phyloP scores from a whole-genome alignment of 2,329 filamentous ascomycete genomes.

The Metarhizium anisopliae region DNA sequence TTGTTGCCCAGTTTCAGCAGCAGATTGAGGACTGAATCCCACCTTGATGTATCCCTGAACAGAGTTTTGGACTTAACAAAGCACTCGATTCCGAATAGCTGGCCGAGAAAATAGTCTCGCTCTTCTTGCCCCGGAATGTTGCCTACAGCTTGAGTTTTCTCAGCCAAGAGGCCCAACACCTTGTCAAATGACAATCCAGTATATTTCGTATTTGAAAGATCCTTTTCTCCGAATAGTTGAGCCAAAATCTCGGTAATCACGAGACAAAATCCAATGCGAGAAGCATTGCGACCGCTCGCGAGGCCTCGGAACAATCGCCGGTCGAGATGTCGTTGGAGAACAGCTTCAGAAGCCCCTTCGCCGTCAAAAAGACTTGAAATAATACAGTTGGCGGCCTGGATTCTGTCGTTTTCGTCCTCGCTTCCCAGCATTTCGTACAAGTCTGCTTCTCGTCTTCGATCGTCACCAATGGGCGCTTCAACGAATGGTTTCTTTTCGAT shows the following conservation, averaged over 20 bases:
- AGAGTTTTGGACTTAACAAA: conserved; percentile 72
- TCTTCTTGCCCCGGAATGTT: conserved; percentile 63
- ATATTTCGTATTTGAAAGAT: conserved; percentile 38
- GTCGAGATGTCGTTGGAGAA: conserved; percentile 50
- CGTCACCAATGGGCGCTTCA: conserved; percentile 40
- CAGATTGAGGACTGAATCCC: conserved; percentile 60
- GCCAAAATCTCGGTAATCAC: conserved; percentile 74
- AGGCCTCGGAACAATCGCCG: conserved; percentile 75
- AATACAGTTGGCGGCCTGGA: conserved; percentile 50
- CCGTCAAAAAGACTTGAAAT: conserved; percentile 44
- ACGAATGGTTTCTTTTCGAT: conserved; percentile 36
- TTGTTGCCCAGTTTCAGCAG: conserved; percentile 67
- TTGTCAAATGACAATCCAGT: conserved; percentile 45
- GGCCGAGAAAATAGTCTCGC: conserved; percentile 75
- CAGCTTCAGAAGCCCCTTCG: conserved; percentile 39
- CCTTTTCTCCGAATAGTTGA: conserved; percentile 52
- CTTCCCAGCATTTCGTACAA: conserved; percentile 55
- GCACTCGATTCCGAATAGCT: conserved; percentile 79
- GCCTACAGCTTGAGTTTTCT: conserved; percentile 45
- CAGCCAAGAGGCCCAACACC: conserved; percentile 41
- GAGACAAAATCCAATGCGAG: conserved; percentile 80
- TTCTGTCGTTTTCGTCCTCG: conserved; percentile 45
- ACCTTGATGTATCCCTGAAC: conserved; percentile 50
- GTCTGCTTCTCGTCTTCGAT: conserved; percentile 47
- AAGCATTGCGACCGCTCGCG: conserved; percentile 81